These are phyloP conservation scores for Boechera divaricarpa DNA, from an alignment of 345 rosid species.

Conservation along the genomic window DNA sequence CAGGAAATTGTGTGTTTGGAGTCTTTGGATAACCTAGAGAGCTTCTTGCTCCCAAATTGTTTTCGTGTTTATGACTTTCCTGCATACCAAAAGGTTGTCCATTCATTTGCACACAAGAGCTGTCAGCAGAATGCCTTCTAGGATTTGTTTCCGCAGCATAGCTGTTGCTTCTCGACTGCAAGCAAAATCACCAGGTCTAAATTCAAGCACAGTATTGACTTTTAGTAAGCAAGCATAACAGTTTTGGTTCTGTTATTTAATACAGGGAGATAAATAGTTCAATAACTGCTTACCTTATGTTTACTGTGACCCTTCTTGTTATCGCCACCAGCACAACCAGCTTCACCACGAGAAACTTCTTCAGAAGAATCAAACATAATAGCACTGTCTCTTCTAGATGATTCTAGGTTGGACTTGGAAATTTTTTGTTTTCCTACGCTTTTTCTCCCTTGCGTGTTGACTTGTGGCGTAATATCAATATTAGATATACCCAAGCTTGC, in stretches of 20 bases:
- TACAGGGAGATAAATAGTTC: not conserved
- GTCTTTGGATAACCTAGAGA: slow-evolving; percentile 43
- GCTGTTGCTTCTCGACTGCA: slow-evolving; percentile 53
- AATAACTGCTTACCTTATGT: slow-evolving; percentile 53
- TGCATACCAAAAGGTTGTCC: slow-evolving; percentile 48
- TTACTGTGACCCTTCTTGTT: slow-evolving; percentile 47
- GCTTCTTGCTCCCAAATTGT: slow-evolving; percentile 47
- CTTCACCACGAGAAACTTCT: slow-evolving; percentile 44
- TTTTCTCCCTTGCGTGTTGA: slow-evolving; percentile 54
- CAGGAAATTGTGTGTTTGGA: slow-evolving; percentile 42
- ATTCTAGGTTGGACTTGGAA: slow-evolving; percentile 51
- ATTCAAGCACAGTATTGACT: slow-evolving; percentile 10
- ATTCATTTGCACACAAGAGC: slow-evolving; percentile 40
- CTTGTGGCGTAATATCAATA: slow-evolving; percentile 50
- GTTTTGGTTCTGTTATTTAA: not conserved
- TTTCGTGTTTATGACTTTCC: slow-evolving; percentile 46
- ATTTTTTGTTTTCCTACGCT: slow-evolving; percentile 49
- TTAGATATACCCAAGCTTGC: slow-evolving; percentile 45
- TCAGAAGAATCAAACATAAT: slow-evolving; percentile 44
- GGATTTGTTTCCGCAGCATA: slow-evolving; percentile 48
- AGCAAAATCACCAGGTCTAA: slow-evolving; percentile 30
- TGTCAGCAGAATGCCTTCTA: slow-evolving; percentile 48
- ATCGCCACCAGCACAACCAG: slow-evolving; percentile 39
- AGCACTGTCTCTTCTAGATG: slow-evolving; percentile 51
- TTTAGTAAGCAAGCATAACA: slow-evolving; percentile 17